Evolutionary conservation across 805 yeast genomes (phyloP).

Genomic region (Yarrowia divulgata): DNA sequence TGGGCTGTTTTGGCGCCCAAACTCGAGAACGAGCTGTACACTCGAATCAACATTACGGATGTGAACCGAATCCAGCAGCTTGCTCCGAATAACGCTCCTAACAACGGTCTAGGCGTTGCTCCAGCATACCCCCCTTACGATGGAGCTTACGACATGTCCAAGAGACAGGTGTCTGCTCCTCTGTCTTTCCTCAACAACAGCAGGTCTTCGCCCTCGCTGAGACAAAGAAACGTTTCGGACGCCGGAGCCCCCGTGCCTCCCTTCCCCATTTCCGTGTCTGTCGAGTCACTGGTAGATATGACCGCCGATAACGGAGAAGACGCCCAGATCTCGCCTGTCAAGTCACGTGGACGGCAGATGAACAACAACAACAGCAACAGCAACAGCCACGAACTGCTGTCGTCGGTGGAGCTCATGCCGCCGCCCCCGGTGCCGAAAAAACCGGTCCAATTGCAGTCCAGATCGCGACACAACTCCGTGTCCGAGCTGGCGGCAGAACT

Average conservation of each 20-base stretch:
- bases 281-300: constrained; percentile 31
- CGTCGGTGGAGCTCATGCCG: constrained; percentile 12
- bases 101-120: background rate
- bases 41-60: constrained; percentile 31
- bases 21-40: constrained; percentile 20
- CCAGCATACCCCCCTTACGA: constrained; percentile 29
- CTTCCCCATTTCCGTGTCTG: constrained; percentile 27
- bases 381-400: background rate
- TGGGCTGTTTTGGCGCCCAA: constrained; percentile 55
- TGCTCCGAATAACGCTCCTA: background rate
- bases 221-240: constrained; percentile 32
- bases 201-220: constrained; percentile 13
- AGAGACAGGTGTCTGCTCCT: constrained; percentile 35
- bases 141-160: constrained; percentile 22
- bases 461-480: constrained; percentile 20
- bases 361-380: too few relatives aligned
- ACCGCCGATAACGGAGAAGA: constrained; percentile 4
- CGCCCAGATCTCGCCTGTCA: constrained; percentile 12
- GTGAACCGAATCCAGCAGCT: constrained; percentile 18
- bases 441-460: constrained; percentile 27
- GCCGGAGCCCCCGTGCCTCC: constrained; percentile 17
- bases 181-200: constrained; percentile 17
- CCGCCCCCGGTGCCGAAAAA: constrained; percentile 36
- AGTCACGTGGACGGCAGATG: constrained; percentile 31
- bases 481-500: constrained; percentile 21